Percentiles rank a stretch among this genome's conserved stretches.
phyloP scores from a whole-genome alignment of 352 stramenopile species.

The Globisporangium middletonii region DNA sequence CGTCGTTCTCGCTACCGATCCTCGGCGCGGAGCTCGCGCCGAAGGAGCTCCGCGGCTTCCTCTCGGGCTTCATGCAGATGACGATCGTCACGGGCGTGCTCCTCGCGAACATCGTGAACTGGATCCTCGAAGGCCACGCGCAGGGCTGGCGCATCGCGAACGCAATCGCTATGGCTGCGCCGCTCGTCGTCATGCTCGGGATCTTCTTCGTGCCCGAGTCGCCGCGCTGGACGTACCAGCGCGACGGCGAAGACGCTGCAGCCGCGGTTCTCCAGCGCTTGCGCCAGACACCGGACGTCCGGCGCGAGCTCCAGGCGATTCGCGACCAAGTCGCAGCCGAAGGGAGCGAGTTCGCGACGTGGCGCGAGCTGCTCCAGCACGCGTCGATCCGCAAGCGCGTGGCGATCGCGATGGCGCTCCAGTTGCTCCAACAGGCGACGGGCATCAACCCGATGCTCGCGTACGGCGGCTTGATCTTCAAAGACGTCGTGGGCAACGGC shows the following conservation, averaged over 20 bases:
- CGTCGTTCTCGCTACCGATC: constrained; percentile 23
- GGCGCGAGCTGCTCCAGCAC: constrained; percentile 32
- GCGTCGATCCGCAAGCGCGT: constrained; percentile 20
- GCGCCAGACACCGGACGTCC: background rate
- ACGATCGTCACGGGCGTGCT: constrained; percentile 25
- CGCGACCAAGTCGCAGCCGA: background rate
- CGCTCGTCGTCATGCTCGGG: constrained; percentile 15
- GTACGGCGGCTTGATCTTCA: constrained; percentile 30
- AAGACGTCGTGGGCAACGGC: constrained; percentile 27
- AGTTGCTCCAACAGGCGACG: constrained; percentile 40
- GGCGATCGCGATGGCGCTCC: constrained; percentile 26
- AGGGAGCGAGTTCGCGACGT: constrained; percentile 19
- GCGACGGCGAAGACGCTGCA: constrained; percentile 24
- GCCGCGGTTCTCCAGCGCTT: constrained; percentile 9
- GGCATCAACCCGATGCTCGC: constrained; percentile 36
- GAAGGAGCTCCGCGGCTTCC: constrained; percentile 29
- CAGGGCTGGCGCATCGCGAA: constrained; percentile 17
- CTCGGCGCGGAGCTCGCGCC: constrained; percentile 27
- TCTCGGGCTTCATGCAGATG: constrained; percentile 36
- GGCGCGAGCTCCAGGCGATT: constrained; percentile 17
- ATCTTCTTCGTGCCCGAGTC: constrained; percentile 12
- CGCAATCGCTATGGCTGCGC: constrained; percentile 11
- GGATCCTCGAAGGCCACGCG: constrained; percentile 1
- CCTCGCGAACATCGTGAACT: constrained; percentile 19
- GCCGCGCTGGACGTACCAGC: constrained; percentile 26